phyloP scores from a whole-genome alignment of 139 green algal genomes.

The Asterochloris sp. region DNA sequence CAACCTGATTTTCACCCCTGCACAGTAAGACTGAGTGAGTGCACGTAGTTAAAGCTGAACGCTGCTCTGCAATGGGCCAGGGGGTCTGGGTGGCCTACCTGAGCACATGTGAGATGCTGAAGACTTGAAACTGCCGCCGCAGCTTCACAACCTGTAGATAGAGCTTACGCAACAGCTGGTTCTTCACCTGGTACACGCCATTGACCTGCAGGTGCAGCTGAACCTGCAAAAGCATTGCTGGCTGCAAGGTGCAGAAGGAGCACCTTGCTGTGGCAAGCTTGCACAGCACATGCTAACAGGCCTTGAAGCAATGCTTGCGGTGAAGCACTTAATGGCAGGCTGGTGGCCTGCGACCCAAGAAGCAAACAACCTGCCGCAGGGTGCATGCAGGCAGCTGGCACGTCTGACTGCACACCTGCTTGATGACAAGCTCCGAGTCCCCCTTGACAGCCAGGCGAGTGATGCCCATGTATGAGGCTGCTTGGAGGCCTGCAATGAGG shows the following conservation, averaged over 20 bases:
- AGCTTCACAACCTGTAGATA: slow-evolving; percentile 10
- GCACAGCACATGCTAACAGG: not conserved
- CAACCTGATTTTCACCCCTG: slow-evolving; percentile 34
- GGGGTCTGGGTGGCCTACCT: slow-evolving; percentile 17
- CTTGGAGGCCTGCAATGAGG: slow-evolving; percentile 43
- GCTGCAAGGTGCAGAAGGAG: not conserved
- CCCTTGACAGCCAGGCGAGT: slow-evolving; percentile 25
- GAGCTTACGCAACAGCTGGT: slow-evolving; percentile 24
- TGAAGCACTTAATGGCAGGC: no score
- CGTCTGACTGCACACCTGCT: slow-evolving; percentile 23
- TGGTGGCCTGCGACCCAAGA: no score
- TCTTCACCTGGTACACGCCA: slow-evolving; percentile 21
- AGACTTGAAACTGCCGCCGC: slow-evolving; percentile 17
- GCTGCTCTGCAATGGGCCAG: no score
- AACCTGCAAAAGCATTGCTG: not conserved
- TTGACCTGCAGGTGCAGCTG: no score
- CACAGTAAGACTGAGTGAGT: not conserved
- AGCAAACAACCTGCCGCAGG: no score
- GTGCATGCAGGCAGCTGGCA: not conserved
- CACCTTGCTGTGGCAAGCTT: not conserved
- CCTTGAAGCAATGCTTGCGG: not conserved
- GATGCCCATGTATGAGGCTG: slow-evolving; percentile 30
- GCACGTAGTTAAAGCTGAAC: no score
- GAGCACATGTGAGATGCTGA: slow-evolving; percentile 34
- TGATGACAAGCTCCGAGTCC: slow-evolving; percentile 49